These are phyloP conservation scores for Aspergillus fijiensis DNA, from an alignment of 2,329 filamentous ascomycete genomes.

Conservation along the genomic window DNA sequence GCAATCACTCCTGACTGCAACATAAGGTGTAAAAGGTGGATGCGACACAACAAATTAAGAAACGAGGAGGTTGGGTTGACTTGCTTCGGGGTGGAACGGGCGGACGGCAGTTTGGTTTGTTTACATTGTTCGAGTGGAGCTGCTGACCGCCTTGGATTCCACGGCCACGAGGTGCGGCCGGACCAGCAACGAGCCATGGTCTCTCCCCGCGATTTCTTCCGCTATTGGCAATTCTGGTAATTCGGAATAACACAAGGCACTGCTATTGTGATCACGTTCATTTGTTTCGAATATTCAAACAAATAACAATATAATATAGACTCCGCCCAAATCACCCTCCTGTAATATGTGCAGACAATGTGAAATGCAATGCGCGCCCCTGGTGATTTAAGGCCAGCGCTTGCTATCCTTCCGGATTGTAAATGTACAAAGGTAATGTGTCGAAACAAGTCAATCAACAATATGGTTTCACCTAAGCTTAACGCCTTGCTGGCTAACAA, in stretches of 20 bases:
- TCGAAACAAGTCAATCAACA: constrained; percentile 5
- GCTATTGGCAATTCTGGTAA: no score
- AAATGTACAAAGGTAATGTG: constrained; percentile 3
- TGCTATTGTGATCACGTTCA: not conserved
- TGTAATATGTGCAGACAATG: constrained; percentile 3
- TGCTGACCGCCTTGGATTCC: constrained; percentile 14
- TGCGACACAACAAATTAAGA: constrained; percentile 10
- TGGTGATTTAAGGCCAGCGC: not conserved
- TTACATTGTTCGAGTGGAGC: constrained; percentile 17
- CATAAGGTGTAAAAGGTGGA: not conserved
- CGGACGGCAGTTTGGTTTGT: constrained; percentile 16
- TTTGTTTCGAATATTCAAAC: not conserved
- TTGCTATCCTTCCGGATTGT: not conserved
- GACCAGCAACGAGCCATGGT: not conserved
- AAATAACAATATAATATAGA: not conserved
- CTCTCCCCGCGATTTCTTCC: not conserved
- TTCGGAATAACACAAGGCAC: not conserved
- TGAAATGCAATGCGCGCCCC: not conserved
- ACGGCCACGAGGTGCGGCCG: not conserved
- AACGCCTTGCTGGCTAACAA: constrained; percentile 28
- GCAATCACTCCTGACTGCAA: not conserved
- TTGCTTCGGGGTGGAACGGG: constrained; percentile 8
- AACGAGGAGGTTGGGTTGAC: constrained; percentile 25
- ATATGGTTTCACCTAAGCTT: constrained; percentile 8
- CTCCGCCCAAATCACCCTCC: not conserved